phyloP scores from a whole-genome alignment of 208 protist genomes.

The Crithidia bombi region DNA sequence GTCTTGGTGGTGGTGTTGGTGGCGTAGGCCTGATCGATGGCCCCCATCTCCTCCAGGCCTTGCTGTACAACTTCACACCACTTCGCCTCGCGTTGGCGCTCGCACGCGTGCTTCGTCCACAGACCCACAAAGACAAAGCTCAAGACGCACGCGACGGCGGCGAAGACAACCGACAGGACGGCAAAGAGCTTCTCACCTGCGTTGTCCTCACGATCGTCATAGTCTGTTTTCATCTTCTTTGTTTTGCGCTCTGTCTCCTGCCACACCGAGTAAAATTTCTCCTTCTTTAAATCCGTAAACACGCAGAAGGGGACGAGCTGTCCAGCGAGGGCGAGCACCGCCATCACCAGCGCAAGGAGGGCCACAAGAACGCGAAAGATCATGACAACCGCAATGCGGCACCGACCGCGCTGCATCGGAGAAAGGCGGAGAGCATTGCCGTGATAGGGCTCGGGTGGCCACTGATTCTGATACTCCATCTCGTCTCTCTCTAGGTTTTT shows the following conservation, averaged over 20 bases:
- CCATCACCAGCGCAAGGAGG: background rate
- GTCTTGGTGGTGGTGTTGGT: background rate
- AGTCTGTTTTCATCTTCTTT: background rate
- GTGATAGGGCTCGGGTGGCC: background rate
- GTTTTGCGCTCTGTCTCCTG: background rate
- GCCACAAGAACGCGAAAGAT: background rate
- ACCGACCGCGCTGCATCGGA: conserved; percentile 1
- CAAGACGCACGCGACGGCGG: conserved; percentile 1
- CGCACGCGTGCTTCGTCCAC: background rate
- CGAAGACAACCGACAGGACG: background rate
- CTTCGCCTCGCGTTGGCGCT: conserved; percentile 5
- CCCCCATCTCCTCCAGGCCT: background rate
- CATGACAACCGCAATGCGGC: background rate
- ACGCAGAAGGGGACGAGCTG: conserved; percentile 5
- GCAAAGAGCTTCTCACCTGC: conserved; percentile 1
- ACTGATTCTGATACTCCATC: background rate
- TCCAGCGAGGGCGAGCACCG: background rate
- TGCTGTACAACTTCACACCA: background rate
- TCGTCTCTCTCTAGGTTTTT: background rate
- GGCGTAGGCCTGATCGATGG: background rate
- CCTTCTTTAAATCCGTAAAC: background rate
- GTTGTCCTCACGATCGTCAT: conserved; percentile 6
- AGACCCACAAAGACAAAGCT: conserved; percentile 7
- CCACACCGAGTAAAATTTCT: conserved; percentile 10
- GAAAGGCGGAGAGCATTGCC: background rate